Percentiles rank a stretch among this genome's conserved stretches.
These are phyloP conservation scores for Rhizopus delemar DNA, from an alignment of 371 early-diverging fungal genomes.

Conservation along the genomic window DNA sequence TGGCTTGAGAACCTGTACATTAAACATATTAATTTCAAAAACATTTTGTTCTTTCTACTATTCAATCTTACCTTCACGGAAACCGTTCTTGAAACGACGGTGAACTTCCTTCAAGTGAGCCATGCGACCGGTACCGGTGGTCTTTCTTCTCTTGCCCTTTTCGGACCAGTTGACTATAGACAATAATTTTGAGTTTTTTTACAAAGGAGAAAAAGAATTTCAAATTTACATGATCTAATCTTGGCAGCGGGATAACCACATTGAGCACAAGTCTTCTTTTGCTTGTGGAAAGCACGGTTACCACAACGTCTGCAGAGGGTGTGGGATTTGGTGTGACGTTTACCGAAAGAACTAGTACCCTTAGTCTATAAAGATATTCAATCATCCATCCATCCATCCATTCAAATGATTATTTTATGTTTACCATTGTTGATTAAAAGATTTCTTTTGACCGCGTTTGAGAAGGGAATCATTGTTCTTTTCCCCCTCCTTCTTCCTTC, in stretches of 20 bases:
- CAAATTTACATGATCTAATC: constrained; percentile 84
- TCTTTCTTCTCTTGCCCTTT: constrained; percentile 95
- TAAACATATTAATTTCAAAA: not conserved
- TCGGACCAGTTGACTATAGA: constrained; percentile 83
- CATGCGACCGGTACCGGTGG: constrained; percentile 97
- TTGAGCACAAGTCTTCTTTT: constrained; percentile 98
- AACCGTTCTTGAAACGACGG: constrained; percentile 93
- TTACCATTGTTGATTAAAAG: not conserved
- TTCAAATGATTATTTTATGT: not conserved
- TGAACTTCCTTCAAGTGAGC: constrained; percentile 87
- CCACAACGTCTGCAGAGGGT: constrained; percentile 98
- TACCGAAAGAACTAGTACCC: constrained; percentile 29
- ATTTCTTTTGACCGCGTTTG: not conserved
- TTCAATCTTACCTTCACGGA: constrained; percentile 65
- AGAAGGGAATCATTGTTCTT: not conserved
- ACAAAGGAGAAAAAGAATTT: not conserved
- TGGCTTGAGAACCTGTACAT: constrained; percentile 50
- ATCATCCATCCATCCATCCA: not conserved
- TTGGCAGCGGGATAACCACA: constrained; percentile 99
- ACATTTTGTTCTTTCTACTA: no score
- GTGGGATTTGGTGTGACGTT: constrained; percentile 96
- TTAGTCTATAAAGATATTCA: constrained; percentile 17
- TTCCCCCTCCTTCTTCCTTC: not conserved
- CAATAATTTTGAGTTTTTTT: not conserved
- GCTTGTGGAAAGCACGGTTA: constrained; percentile 97